Conservation (phyloP, 2,329 filamentous ascomycete genomes). For the Piedraia hortae region DNA sequence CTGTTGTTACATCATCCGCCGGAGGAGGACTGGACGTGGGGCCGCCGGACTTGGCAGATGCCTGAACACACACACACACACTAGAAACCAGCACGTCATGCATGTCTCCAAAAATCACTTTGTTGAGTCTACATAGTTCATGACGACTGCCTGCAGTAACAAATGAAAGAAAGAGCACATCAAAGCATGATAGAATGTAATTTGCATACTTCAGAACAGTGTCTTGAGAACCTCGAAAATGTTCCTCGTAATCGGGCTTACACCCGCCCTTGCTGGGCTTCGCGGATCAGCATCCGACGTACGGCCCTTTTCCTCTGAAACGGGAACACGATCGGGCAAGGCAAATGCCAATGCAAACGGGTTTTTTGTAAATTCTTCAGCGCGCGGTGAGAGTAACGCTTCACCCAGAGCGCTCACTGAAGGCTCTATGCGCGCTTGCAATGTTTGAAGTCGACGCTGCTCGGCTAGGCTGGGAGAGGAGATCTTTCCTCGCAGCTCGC, state of each 20-base stretch:
- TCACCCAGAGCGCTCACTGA: constrained; percentile 12
- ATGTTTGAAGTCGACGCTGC: constrained; percentile 10
- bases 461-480: constrained; percentile 12
- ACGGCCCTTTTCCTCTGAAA: constrained; percentile 14
- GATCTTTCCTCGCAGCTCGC: constrained; percentile 8
- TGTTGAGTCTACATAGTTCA: too few relatives aligned
- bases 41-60: too few relatives aligned
- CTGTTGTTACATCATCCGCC: too few relatives aligned
- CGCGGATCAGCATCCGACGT: constrained; percentile 30
- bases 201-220: too few relatives aligned
- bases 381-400: constrained; percentile 41
- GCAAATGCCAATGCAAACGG: constrained; percentile 23
- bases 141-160: too few relatives aligned
- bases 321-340: constrained; percentile 9
- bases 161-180: too few relatives aligned
- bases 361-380: constrained; percentile 44
- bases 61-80: too few relatives aligned
- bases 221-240: constrained; percentile 58
- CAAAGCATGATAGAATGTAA: too few relatives aligned
- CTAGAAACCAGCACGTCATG: too few relatives aligned
- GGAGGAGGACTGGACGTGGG: too few relatives aligned
- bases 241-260: constrained; percentile 46
- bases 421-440: constrained; percentile 11
- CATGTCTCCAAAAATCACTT: too few relatives aligned
- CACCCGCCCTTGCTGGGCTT: constrained; percentile 46